Conservation (phyloP, 768 basidiomycete genomes). For the Neoboletus brunneissimus region DNA sequence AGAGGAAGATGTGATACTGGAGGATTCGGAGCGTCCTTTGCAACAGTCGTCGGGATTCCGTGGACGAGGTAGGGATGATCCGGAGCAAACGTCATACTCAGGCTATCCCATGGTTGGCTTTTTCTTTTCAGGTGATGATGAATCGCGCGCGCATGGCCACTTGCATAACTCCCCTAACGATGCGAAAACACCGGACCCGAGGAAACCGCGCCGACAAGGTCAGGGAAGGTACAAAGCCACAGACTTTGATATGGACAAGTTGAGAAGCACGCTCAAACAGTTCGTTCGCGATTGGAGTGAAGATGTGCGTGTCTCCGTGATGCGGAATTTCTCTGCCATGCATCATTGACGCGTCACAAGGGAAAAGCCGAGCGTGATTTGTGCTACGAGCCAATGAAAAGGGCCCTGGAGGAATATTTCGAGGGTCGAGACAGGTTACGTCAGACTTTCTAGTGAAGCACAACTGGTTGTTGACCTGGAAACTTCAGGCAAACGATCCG, state of each 20-base stretch:
- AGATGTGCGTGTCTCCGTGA: slow-evolving; percentile 48
- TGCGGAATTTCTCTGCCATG: not conserved
- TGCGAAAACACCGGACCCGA: slow-evolving; percentile 9
- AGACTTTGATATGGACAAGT: slow-evolving; percentile 84
- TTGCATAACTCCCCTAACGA: slow-evolving; percentile 25
- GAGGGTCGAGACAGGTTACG: slow-evolving; percentile 46
- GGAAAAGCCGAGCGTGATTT: slow-evolving; percentile 73
- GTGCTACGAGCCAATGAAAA: slow-evolving; percentile 80
- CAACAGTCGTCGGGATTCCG: not conserved
- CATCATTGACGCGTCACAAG: slow-evolving; percentile 34
- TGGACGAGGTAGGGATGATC: slow-evolving; percentile 19
- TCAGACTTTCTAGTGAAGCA: not conserved
- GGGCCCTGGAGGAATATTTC: slow-evolving; percentile 67
- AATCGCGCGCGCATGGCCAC: slow-evolving; percentile 39
- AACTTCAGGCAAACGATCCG: slow-evolving; percentile 48
- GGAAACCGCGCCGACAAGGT: slow-evolving; percentile 3
- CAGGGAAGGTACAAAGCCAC: slow-evolving; percentile 45
- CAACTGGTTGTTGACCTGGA: not conserved
- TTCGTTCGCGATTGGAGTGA: slow-evolving; percentile 92
- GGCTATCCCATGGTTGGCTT: not conserved
- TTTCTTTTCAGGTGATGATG: slow-evolving; percentile 19
- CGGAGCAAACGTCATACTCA: slow-evolving; percentile 22
- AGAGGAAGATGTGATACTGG: slow-evolving; percentile 21
- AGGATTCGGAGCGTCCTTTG: not conserved
- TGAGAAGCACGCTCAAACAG: slow-evolving; percentile 89